Evolutionary conservation across 306 rosid species (phyloP).

Genomic region (Casuarina cunninghamiana): DNA sequence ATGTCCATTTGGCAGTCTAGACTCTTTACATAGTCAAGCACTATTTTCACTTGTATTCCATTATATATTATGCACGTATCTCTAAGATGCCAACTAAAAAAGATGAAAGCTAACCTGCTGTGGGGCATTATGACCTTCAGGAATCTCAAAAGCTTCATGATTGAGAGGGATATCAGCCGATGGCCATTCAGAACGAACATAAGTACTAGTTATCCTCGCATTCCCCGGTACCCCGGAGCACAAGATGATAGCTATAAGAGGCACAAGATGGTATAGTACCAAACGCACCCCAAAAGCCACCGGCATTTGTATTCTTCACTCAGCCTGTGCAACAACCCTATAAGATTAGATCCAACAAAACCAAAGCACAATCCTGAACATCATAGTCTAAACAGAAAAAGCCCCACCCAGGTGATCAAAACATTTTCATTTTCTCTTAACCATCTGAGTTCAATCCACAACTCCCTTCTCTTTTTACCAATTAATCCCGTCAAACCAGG

Average conservation of each 20-base stretch:
- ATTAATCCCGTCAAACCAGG: background rate
- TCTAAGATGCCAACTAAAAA: background rate
- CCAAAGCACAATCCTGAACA: background rate
- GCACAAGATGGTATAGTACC: background rate
- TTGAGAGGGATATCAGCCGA: conserved; percentile 74
- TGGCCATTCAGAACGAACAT: conserved; percentile 71
- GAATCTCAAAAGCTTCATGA: conserved; percentile 62
- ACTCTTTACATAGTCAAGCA: background rate
- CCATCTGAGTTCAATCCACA: background rate
- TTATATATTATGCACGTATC: background rate
- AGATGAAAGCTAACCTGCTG: conserved; percentile 64
- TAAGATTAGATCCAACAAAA: background rate
- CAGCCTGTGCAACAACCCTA: background rate
- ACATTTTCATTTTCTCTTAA: background rate
- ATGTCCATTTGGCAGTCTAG: background rate
- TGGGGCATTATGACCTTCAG: conserved; percentile 80
- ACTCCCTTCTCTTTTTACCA: background rate
- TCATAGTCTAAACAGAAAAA: background rate
- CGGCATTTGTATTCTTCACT: background rate
- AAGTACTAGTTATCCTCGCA: conserved; percentile 76
- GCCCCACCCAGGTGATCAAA: background rate
- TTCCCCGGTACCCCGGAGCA: conserved; percentile 44
- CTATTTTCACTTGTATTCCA: background rate
- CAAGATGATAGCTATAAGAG: conserved; percentile 32
- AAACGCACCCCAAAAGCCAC: background rate